Conservation (phyloP, 768 basidiomycete species). For the Chalciporus pseudorubinellus region DNA sequence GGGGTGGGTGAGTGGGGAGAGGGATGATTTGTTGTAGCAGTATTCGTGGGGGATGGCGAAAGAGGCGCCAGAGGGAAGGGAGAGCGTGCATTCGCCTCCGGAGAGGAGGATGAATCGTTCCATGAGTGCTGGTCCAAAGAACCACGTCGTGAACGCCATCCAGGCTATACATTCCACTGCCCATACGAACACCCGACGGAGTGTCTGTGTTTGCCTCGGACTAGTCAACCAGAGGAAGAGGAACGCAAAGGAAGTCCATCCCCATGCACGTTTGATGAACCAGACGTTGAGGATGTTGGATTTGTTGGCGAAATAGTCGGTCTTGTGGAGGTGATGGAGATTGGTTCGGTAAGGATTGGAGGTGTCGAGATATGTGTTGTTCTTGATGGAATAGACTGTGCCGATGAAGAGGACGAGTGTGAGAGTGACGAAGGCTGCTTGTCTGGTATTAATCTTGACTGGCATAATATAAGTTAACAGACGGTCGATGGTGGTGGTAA, state of each 20-base stretch:
- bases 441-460: slow-evolving; percentile 20
- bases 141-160: slow-evolving; percentile 79
- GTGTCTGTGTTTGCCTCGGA: slow-evolving; percentile 42
- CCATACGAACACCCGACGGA: slow-evolving; percentile 51
- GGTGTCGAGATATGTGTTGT: slow-evolving; percentile 79
- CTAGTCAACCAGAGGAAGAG: slow-evolving; percentile 56
- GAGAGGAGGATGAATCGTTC: slow-evolving; percentile 62
- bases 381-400: slow-evolving; percentile 61
- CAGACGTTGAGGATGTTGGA: slow-evolving; percentile 75
- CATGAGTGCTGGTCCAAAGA: slow-evolving; percentile 80
- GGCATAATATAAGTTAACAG: slow-evolving; percentile 9
- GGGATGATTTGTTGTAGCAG: slow-evolving; percentile 48
- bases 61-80: slow-evolving; percentile 53
- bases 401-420: slow-evolving; percentile 53
- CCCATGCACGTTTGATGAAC: slow-evolving; percentile 93
- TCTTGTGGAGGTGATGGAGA: slow-evolving; percentile 58
- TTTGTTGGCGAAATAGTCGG: slow-evolving; percentile 80
- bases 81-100: slow-evolving; percentile 76
- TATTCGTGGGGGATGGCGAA: slow-evolving; percentile 54
- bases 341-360: slow-evolving; percentile 71
- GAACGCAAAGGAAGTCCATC: slow-evolving; percentile 77
- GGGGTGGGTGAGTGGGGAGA: slow-evolving; percentile 65
- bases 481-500: neutral
- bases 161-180: slow-evolving; percentile 59
- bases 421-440: slow-evolving; percentile 40